Evolutionary conservation across 2,329 filamentous ascomycete species (phyloP).

Genomic region (Akanthomyces uredinophilus): DNA sequence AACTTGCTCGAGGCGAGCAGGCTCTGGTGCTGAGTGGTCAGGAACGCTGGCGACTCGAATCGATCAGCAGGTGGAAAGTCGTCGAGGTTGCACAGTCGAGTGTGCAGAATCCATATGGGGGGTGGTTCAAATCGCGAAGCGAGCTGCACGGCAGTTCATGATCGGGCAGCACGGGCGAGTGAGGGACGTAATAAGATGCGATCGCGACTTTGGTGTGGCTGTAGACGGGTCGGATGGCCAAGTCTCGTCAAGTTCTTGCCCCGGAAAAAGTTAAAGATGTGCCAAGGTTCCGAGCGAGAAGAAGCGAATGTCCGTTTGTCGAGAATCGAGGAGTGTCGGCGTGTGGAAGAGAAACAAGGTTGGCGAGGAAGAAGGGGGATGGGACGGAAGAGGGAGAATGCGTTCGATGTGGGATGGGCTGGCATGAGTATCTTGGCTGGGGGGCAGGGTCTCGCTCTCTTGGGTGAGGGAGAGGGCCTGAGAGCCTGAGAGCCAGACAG

Average conservation of each 20-base stretch:
- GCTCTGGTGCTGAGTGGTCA: not conserved
- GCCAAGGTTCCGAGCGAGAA: not conserved
- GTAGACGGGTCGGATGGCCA: not conserved
- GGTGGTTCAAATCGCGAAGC: not conserved
- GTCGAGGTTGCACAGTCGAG: not conserved
- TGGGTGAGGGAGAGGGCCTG: not conserved
- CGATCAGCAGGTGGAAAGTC: not conserved
- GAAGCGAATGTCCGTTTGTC: not conserved
- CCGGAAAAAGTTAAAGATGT: not conserved
- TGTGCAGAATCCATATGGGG: slow-evolving; percentile 13
- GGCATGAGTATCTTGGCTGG: not conserved
- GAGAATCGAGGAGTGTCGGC: not conserved
- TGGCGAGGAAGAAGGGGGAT: slow-evolving; percentile 4
- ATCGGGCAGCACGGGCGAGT: not conserved
- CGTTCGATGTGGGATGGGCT: slow-evolving; percentile 1
- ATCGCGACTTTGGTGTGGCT: not conserved
- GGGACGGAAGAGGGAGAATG: slow-evolving; percentile 2
- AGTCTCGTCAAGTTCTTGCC: not conserved
- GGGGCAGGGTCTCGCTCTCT: not conserved
- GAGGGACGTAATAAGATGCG: not conserved
- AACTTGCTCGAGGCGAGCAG: slow-evolving; percentile 3
- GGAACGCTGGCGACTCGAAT: not conserved
- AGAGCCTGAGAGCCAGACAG: not conserved
- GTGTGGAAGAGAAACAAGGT: not conserved
- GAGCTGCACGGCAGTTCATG: slow-evolving; percentile 6